A percentile compares a stretch with the other conserved stretches of the same genome.
phyloP scores from a whole-genome alignment of 2,329 filamentous ascomycete genomes.

The Neonectria hederae region DNA sequence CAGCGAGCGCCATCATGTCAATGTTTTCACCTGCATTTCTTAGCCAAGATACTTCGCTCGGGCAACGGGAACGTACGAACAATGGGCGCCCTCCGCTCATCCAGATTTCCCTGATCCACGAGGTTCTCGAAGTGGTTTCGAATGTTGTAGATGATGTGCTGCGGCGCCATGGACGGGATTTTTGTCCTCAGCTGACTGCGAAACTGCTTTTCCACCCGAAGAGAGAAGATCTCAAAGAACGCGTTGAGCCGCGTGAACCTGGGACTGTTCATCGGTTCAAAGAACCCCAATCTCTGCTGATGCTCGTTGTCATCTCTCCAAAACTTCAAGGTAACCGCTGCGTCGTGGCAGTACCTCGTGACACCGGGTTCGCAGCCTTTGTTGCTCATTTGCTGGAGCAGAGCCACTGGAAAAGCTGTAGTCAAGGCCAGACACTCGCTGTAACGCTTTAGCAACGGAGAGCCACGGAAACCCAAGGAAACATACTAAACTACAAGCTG shows the following conservation, averaged over 20 bases:
- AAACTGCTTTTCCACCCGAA: slow-evolving; percentile 40
- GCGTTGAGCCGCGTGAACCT: slow-evolving; percentile 24
- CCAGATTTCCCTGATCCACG: slow-evolving; percentile 31
- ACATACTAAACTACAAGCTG: slow-evolving; percentile 38
- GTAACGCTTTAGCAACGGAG: slow-evolving; percentile 7
- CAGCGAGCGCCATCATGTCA: slow-evolving; percentile 34
- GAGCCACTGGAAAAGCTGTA: slow-evolving; percentile 39
- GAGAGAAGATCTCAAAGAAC: slow-evolving; percentile 43
- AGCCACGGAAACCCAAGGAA: neutral
- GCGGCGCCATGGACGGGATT: slow-evolving; percentile 28
- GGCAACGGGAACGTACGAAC: slow-evolving; percentile 32
- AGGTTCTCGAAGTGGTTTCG: slow-evolving; percentile 43
- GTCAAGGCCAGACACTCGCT: slow-evolving; percentile 43
- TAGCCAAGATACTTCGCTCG: neutral
- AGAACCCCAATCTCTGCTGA: neutral
- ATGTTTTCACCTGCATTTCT: slow-evolving; percentile 36
- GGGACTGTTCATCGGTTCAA: neutral
- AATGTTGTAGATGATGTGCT: slow-evolving; percentile 41
- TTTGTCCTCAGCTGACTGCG: slow-evolving; percentile 11
- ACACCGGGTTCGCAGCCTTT: slow-evolving; percentile 41
- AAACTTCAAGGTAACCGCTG: slow-evolving; percentile 27
- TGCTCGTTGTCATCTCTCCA: slow-evolving; percentile 25
- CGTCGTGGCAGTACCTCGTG: slow-evolving; percentile 35
- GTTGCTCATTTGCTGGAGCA: slow-evolving; percentile 36
- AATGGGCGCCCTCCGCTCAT: slow-evolving; percentile 30